Evolutionary conservation across 129 eudicot genomes (phyloP).

Genomic region (Dittrichia graveolens): DNA sequence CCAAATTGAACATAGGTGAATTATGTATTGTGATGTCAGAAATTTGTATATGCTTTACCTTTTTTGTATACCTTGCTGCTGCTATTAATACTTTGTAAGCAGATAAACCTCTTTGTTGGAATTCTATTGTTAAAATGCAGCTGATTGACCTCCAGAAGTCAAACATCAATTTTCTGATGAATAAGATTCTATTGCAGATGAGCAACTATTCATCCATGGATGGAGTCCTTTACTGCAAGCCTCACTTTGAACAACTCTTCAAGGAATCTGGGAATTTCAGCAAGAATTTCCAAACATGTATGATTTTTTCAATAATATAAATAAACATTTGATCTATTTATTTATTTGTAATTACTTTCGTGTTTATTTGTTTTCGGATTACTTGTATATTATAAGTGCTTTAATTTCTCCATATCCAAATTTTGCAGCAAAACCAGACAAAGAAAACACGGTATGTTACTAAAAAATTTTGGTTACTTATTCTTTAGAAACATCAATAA

Average conservation of each 20-base stretch:
- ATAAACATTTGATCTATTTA: not conserved
- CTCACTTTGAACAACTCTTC: slow-evolving; percentile 93
- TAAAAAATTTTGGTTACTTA: not conserved
- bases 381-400: not conserved
- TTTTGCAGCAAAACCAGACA: slow-evolving; percentile 58
- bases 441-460: slow-evolving; percentile 51
- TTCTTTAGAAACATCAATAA: not conserved
- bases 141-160: slow-evolving; percentile 16
- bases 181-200: slow-evolving; percentile 55
- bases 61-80: not conserved
- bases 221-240: slow-evolving; percentile 90
- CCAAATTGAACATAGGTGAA: not conserved
- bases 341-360: not conserved
- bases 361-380: not conserved
- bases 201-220: slow-evolving; percentile 97
- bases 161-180: slow-evolving; percentile 18
- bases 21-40: not conserved
- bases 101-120: not conserved
- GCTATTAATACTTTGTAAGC: not conserved
- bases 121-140: not conserved
- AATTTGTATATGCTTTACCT: no score
- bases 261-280: slow-evolving; percentile 94
- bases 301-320: slow-evolving; percentile 1
- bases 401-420: not conserved
- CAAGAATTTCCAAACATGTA: slow-evolving; percentile 78